Evolutionary conservation across 352 stramenopile species (phyloP).

Genomic region (Peronospora farinosa): DNA sequence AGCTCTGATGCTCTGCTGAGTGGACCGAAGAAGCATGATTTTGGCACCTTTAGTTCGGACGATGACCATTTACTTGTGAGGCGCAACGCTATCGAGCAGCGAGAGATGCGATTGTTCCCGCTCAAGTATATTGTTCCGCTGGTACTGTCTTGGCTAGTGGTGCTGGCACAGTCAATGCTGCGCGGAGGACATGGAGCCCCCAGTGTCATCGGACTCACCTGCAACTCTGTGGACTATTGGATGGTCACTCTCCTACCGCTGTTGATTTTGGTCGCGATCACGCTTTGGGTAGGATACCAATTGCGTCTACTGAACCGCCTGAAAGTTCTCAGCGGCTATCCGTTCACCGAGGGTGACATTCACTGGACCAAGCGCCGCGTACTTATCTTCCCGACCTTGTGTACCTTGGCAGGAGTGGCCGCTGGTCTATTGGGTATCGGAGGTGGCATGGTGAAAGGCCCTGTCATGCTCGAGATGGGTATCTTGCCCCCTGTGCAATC

Average conservation of each 20-base stretch:
- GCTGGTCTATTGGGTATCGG: conserved; percentile 94
- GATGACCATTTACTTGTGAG: conserved; percentile 36
- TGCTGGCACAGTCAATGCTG: conserved; percentile 66
- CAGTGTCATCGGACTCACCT: conserved; percentile 89
- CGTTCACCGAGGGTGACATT: conserved; percentile 91
- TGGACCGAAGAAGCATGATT: conserved; percentile 21
- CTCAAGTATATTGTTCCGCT: conserved; percentile 50
- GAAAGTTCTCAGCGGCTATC: conserved; percentile 55
- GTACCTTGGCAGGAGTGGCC: conserved; percentile 89
- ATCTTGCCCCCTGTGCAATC: conserved; percentile 86
- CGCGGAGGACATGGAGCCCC: conserved; percentile 62
- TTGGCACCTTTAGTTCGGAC: conserved; percentile 42
- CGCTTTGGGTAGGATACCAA: conserved; percentile 44
- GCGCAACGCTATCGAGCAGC: conserved; percentile 40
- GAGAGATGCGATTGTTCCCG: conserved; percentile 50
- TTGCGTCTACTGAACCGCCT: conserved; percentile 67
- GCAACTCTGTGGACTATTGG: conserved; percentile 90
- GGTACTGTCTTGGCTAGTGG: conserved; percentile 58
- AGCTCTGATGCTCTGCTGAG: conserved; percentile 23
- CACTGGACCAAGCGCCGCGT: conserved; percentile 88
- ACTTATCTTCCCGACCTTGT: conserved; percentile 90
- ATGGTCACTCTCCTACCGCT: conserved; percentile 84
- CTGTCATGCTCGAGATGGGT: conserved; percentile 96
- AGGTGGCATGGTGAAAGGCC: conserved; percentile 95
- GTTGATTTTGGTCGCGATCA: conserved; percentile 57